These are phyloP conservation scores for Blastocystis sp. DNA, from an alignment of 352 stramenopile species.

Conservation along the genomic window DNA sequence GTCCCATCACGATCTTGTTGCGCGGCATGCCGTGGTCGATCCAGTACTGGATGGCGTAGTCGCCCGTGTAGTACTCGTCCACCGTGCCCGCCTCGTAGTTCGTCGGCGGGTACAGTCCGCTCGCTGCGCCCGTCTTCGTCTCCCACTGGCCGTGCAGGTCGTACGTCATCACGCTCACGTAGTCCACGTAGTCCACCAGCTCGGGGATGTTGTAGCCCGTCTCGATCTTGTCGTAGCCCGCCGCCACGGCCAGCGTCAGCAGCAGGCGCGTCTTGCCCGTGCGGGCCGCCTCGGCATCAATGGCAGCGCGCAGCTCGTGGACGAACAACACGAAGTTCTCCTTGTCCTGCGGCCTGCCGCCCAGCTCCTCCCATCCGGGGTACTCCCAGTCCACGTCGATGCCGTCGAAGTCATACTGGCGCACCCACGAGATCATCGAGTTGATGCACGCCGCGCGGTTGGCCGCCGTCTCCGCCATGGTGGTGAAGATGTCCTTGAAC, in stretches of 20 bases:
- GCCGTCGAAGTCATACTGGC: conserved; percentile 49
- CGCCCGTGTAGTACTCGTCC: conserved; percentile 65
- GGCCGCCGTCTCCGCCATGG: conserved; percentile 23
- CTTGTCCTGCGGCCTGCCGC: conserved; percentile 54
- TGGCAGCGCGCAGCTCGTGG: conserved; percentile 28
- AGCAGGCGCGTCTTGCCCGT: conserved; percentile 48
- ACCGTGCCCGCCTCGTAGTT: conserved; percentile 33
- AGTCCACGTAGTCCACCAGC: conserved; percentile 29
- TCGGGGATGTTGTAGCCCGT: conserved; percentile 40
- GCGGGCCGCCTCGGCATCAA: conserved; percentile 48
- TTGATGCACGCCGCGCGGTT: conserved; percentile 63
- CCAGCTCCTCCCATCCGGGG: conserved; percentile 24
- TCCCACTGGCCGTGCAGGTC: conserved; percentile 66
- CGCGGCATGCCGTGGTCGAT: conserved; percentile 49
- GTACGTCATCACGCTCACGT: conserved; percentile 52
- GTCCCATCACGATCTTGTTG: conserved; percentile 58
- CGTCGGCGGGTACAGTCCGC: conserved; percentile 40
- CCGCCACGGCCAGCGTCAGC: conserved; percentile 44
- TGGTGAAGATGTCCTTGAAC: conserved; percentile 61
- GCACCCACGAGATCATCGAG: conserved; percentile 50
- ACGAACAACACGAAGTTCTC: conserved; percentile 59
- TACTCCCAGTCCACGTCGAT: conserved; percentile 65
- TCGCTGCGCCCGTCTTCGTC: conserved; percentile 44
- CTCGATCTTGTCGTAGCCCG: conserved; percentile 63
- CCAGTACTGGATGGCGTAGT: conserved; percentile 63